Base-by-base conservation (phyloP, 192 early-diverging fungal genomes). In the Coemansia sp. region DNA sequence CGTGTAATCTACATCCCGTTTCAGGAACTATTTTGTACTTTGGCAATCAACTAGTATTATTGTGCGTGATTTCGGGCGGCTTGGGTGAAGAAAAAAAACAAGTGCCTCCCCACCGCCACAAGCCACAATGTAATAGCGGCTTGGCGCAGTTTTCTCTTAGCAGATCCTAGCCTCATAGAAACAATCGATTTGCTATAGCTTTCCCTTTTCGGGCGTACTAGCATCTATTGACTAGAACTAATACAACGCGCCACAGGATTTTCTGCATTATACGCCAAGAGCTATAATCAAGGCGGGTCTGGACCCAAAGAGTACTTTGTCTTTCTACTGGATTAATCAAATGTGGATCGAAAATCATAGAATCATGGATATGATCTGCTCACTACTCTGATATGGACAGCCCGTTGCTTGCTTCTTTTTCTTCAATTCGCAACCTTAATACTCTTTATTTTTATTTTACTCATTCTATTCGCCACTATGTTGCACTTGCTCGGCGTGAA, bases 401-500 rank as follows among this genome's bases (percentile, higher is more conserved):
- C 42, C 26, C 26, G 26, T 26, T 6, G 7, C 53, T 28, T 65
- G 42, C 2, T 66, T 40, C 4, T 26, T 26, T 39, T 26, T 1
- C 0, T 14, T 40, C 14, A 43, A 21, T 35, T 35, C 33, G 33
- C 33, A 35, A 35, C 11, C 8, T 28, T 30, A 44, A 32, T 17
- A 26, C 3, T n/a, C n/a, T n/a, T n/a, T n/a, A n/a, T n/a, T n/a
- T n/a, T n/a, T n/a, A n/a, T n/a, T n/a, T n/a, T n/a, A n/a, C 28
- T 43, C 11, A 17, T 42, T 62, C 35, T 7, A 46, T 21, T 21
- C 43, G 11, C 16, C 17, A 53, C 46, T 23, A 93, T 93, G 91
- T 81, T 97, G 77, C 94, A 95, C 83, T 82, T 97, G 66, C 88
- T 97, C 55, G 96, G 96, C 69, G 93, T 97, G 68, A 97, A 97